Conservation (phyloP, 2,329 filamentous ascomycete genomes). For the Botrytis sinoallii region DNA sequence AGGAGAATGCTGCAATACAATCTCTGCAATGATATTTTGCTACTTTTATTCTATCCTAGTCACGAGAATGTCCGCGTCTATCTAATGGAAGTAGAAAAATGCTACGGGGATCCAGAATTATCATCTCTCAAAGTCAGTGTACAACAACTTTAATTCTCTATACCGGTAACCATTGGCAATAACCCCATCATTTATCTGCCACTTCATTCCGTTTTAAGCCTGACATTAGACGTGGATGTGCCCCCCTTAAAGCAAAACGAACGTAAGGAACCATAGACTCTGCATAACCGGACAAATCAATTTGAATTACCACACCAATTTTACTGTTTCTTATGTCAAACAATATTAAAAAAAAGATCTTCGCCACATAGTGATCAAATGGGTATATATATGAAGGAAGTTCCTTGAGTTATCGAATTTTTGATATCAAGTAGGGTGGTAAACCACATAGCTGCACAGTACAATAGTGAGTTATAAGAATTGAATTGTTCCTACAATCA, state of each 20-base stretch:
- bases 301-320: neutral
- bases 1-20: neutral
- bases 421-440: no score
- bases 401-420: neutral
- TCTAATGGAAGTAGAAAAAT: fast-evolving
- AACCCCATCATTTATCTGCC: neutral
- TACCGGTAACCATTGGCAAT: neutral
- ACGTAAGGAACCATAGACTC: neutral
- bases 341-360: fast-evolving
- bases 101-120: fast-evolving
- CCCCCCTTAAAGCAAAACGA: neutral
- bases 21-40: no score
- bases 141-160: neutral
- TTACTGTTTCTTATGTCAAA: no score
- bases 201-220: neutral
- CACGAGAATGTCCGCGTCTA: no score
- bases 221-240: neutral
- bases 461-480: neutral
- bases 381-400: neutral
- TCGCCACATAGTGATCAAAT: neutral
- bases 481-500: neutral
- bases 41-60: neutral
- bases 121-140: neutral
- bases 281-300: neutral
- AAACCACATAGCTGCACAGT: no score